A percentile compares a stretch with the other conserved stretches of the same genome.
phyloP scores from a whole-genome alignment of 78 protist species.

The Cavenderia fasciculata region DNA sequence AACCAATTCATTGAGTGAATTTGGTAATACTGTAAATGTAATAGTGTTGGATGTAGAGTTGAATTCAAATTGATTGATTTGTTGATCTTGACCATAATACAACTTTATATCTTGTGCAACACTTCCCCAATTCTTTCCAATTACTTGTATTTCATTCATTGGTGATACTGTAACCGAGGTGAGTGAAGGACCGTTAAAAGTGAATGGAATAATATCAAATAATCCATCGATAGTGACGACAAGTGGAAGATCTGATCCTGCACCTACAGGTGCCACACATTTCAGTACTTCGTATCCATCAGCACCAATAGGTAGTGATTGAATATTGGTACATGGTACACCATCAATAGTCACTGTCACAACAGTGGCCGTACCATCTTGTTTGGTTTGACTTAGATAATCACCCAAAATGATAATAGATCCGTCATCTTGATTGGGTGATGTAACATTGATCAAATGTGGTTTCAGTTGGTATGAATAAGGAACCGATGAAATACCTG shows the following conservation, averaged over 20 bases:
- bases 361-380: background rate
- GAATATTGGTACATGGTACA: background rate
- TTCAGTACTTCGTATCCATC: too few relatives aligned
- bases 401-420: too few relatives aligned
- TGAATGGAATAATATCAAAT: background rate
- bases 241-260: background rate
- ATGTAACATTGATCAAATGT: too few relatives aligned
- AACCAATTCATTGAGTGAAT: background rate
- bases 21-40: background rate
- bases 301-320: background rate
- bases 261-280: background rate
- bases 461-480: too few relatives aligned
- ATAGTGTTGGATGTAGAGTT: too few relatives aligned
- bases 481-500: too few relatives aligned
- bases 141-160: too few relatives aligned
- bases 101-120: too few relatives aligned
- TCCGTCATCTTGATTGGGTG: too few relatives aligned
- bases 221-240: background rate
- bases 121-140: conserved; percentile 19
- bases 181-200: background rate
- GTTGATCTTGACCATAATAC: too few relatives aligned
- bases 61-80: too few relatives aligned
- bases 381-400: background rate
- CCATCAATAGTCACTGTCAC: conserved; percentile 14
- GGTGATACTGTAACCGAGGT: background rate